Evolutionary conservation across 371 early-diverging fungal species (phyloP), one percentile per base, ranked within the genome.

Genomic region (Phascolomyces articulosus): DNA sequence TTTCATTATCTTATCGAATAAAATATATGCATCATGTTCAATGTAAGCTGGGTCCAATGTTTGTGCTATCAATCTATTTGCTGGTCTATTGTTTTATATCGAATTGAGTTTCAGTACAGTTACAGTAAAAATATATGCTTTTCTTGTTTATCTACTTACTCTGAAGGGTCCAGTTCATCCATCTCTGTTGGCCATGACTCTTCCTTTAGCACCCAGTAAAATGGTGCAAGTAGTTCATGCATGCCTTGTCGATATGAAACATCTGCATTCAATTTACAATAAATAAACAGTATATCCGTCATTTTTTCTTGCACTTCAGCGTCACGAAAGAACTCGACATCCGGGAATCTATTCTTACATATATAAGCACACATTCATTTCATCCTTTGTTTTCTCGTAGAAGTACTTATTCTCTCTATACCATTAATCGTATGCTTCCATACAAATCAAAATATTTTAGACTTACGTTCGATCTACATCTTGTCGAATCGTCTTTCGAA

Each of bases 241-340:
- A 97, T 97, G n/a, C 97, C 97, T 72, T 97, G 97, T 44, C 97
- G 89, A 74, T 97, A 97, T 9, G 94, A 92, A 18, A 95, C 86
- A 38, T 90, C 90, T n/a, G 84, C 81, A 65, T 96, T 87, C 61
- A 94, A 71, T 74, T 95, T 95, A 78, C 95, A 93, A 72, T 95
- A 96, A 49, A 97, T 90, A 70, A 97, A 95, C 38, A 97, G 75
- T 31, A 96, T 89, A 65, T 93, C 92, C 1, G 88, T 84, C 84
- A 97, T 76, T 40, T 85, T 72, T 40, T 82, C 83, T 70, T 94
- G 96, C 10, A 90, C 87, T 4, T 73, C 66, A 27, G 77, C 66
- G 27, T 75, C 68, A 4, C 94, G 88, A 68, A 95, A 96, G 67
- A 89, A 92, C 13, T 84, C 86, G 34, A 88, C 86, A 64, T 96